These are phyloP conservation scores for Beauveria brongniartii DNA, from an alignment of 2,329 filamentous ascomycete species.

Conservation along the genomic window DNA sequence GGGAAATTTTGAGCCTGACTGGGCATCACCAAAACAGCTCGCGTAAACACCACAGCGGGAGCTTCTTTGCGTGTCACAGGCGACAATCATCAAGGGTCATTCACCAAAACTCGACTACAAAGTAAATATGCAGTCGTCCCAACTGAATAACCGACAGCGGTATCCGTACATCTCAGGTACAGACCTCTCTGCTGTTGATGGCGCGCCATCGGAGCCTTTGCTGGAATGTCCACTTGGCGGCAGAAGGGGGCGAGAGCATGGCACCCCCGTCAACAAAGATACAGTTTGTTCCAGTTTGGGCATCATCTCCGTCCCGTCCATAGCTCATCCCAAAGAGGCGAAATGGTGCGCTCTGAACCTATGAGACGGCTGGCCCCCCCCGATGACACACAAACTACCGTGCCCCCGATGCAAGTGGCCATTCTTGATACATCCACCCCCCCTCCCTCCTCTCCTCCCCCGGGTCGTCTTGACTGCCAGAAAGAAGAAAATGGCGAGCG, in stretches of 20 bases:
- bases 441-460: not conserved
- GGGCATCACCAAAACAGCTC: too few relatives aligned
- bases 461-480: not conserved
- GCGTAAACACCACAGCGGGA: too few relatives aligned
- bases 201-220: not conserved
- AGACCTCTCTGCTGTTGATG: not conserved
- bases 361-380: not conserved
- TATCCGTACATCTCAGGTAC: too few relatives aligned
- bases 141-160: too few relatives aligned
- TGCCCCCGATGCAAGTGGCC: conserved; percentile 1
- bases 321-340: not conserved
- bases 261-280: conserved; percentile 4
- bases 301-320: conserved; percentile 9
- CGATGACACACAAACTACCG: not conserved
- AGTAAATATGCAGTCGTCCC: too few relatives aligned
- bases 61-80: too few relatives aligned
- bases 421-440: not conserved
- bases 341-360: conserved; percentile 3
- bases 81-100: too few relatives aligned
- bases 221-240: not conserved
- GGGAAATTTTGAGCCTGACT: too few relatives aligned
- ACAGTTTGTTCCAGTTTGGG: conserved; percentile 8
- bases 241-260: not conserved
- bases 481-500: not conserved
- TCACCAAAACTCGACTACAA: too few relatives aligned